These are phyloP conservation scores for Rhizopogon vulgaris DNA, from an alignment of 768 basidiomycete species.

Conservation along the genomic window DNA sequence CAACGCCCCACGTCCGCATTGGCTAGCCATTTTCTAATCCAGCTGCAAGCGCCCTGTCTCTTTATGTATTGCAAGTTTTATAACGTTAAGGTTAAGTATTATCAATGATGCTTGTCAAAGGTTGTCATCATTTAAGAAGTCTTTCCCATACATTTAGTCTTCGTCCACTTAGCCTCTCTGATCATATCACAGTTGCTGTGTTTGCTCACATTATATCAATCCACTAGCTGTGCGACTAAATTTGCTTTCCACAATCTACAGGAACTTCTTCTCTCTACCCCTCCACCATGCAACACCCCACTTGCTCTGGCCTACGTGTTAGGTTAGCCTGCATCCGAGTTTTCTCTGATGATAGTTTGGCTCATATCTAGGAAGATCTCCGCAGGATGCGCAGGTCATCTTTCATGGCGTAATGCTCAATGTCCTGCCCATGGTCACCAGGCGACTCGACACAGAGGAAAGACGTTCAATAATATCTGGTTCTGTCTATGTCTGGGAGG, in stretches of 20 bases:
- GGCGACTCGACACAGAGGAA: constrained; percentile 73
- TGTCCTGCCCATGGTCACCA: constrained; percentile 58
- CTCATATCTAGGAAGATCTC: constrained; percentile 30
- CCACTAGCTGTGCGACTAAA: background rate
- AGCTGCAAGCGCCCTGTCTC: constrained; percentile 13
- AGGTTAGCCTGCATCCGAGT: constrained; percentile 14
- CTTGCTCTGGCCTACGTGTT: constrained; percentile 58
- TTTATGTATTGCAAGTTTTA: constrained; percentile 23
- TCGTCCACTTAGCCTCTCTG: background rate
- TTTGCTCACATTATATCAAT: background rate
- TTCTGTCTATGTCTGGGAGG: constrained; percentile 80
- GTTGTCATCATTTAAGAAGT: constrained; percentile 25
- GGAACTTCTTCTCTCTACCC: background rate
- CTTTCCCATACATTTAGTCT: constrained; percentile 1
- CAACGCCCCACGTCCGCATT: constrained; percentile 12
- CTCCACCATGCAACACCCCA: constrained; percentile 57
- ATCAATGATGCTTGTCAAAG: constrained; percentile 12
- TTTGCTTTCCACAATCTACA: background rate
- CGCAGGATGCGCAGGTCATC: constrained; percentile 64
- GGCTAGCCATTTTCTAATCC: constrained; percentile 19
- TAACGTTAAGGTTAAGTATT: constrained; percentile 25
- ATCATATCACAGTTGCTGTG: constrained; percentile 1
- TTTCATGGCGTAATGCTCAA: constrained; percentile 64
- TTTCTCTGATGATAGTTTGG: background rate
- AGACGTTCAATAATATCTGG: constrained; percentile 64